A percentile compares a stretch with the other conserved stretches of the same genome.
Evolutionary conservation across 441 rosid species (phyloP).

Genomic region (Arabidopsis lyrata): DNA sequence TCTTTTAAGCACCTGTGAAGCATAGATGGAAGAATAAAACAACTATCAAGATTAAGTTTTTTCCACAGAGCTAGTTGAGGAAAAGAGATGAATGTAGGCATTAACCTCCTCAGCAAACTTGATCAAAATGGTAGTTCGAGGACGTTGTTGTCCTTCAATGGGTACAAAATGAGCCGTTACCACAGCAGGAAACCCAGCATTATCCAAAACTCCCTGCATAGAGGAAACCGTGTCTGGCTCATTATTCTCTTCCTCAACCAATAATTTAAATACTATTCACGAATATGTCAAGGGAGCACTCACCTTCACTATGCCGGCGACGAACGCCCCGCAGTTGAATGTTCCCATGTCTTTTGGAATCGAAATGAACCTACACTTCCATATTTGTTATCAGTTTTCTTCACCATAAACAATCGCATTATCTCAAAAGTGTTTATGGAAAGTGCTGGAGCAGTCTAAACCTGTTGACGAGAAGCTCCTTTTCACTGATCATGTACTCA

Average conservation of each 20-base stretch:
- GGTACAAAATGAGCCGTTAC: constrained; percentile 99
- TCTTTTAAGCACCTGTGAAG: constrained; percentile 42
- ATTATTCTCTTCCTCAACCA: constrained; percentile 8
- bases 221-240: constrained; percentile 5
- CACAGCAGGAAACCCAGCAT: constrained; percentile 93
- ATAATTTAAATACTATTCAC: background rate
- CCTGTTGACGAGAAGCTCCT: constrained; percentile 96
- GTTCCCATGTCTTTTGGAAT: constrained; percentile 99
- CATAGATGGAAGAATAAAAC: background rate
- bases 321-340: constrained; percentile 96
- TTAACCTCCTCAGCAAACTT: constrained; percentile 96
- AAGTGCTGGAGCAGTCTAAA: constrained; percentile 35
- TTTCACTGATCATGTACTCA: constrained; percentile 99
- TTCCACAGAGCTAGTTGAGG: background rate
- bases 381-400: constrained; percentile 29
- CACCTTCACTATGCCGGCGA: constrained; percentile 96
- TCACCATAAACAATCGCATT: constrained; percentile 1
- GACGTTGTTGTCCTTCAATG: constrained; percentile 92
- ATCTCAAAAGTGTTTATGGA: background rate
- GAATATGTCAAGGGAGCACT: constrained; percentile 41
- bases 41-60: constrained; percentile 9
- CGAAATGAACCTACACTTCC: constrained; percentile 77
- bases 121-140: constrained; percentile 92
- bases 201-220: constrained; percentile 86
- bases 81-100: constrained; percentile 18